These are phyloP conservation scores for Trifolium repens DNA, from an alignment of 306 rosid species.

Conservation along the genomic window DNA sequence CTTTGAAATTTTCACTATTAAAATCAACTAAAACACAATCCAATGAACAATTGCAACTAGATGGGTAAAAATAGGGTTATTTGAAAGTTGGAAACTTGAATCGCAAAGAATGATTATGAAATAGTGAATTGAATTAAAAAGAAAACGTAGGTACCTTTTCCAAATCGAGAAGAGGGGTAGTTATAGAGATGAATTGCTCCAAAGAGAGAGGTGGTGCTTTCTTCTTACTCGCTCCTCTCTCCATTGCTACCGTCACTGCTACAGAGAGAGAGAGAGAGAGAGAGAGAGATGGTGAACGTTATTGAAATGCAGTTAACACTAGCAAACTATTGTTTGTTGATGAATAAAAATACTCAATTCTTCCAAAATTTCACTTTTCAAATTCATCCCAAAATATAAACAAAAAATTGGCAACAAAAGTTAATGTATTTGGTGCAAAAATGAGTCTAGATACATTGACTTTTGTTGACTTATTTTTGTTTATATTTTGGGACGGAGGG, in stretches of 20 bases:
- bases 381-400: no score
- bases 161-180: conserved; percentile 81
- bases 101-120: not conserved
- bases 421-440: no score
- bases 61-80: not conserved
- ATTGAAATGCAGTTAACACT: not conserved
- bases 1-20: conserved; percentile 1
- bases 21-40: not conserved
- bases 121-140: not conserved
- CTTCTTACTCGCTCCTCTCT: conserved; percentile 57
- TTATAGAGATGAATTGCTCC: conserved; percentile 76
- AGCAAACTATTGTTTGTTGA: no score
- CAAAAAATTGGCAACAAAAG: no score
- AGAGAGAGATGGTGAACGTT: not conserved
- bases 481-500: no score
- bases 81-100: conserved; percentile 9
- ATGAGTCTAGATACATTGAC: no score
- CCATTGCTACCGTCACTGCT: conserved; percentile 44
- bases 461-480: no score
- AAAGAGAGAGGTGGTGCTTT: conserved; percentile 62
- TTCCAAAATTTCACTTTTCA: no score
- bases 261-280: conserved; percentile 19
- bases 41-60: not conserved
- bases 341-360: no score
- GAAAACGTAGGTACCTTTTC: conserved; percentile 65